Evolutionary conservation across 257 asterid genomes (phyloP), one percentile per base, ranked within the genome.

Genomic region (Ilex aquifolium): DNA sequence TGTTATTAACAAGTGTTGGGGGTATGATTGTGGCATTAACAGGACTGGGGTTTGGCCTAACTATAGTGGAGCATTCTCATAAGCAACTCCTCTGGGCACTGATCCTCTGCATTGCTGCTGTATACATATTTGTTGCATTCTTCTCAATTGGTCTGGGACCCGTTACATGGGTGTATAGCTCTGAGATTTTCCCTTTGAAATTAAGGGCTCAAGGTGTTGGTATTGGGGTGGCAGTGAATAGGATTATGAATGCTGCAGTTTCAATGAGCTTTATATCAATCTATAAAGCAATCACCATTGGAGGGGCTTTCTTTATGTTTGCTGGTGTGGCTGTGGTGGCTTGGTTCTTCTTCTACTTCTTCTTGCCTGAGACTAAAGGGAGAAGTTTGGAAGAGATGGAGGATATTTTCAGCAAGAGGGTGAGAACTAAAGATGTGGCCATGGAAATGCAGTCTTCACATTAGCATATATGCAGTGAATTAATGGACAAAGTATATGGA

Each of bases 351-450:
- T 53, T 53, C 57, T 53, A 53, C 31, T 53, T 53, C 57, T 53
- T 53, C 31, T 53, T 53, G 57, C 57, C 57, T 6, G 57, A 53
- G 57, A 53, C 57, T 21, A n/a, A 53, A 53, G 57, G 57, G 57
- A 53, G 30, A 14, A 53, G 30, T 10, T 17, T 53, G 30, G 57
- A 53, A 10, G 57, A 53, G 57, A 53, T 53, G 57, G 57, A 53
- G 11, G 57, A 6, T 53, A 53, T 53, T 15, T 53, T 53, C 11
- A 53, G 57, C 31, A 53, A 46, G 15, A 3, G 13, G 5, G 42
- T 7, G 8, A 36, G 8, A 36, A 5, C 42, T 36, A 36, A 36
- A 36, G 42, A 36, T 36, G 42, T 7, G 8, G 42, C 42, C 42
- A 36, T 36, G 42, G 42, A 36, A 36, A 36, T 36, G 42, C 42